These are phyloP conservation scores for Microbotryum scabiosae DNA, from an alignment of 1,284 basidiomycete species.

Conservation along the genomic window DNA sequence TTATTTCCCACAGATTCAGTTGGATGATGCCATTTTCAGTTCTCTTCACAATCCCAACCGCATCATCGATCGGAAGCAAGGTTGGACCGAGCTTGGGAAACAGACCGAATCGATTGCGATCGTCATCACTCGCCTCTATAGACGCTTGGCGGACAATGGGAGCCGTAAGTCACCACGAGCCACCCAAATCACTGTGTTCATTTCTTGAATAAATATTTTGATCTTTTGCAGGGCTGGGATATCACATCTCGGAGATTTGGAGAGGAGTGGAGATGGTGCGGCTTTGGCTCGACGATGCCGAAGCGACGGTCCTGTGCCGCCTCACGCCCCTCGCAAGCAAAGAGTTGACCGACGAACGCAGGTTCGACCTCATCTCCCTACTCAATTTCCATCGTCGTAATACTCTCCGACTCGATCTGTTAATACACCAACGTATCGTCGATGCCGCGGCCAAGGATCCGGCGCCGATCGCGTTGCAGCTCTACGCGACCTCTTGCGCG, in stretches of 20 bases:
- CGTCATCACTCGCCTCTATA: constrained; percentile 1
- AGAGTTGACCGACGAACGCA: not conserved
- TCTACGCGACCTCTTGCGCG: not conserved
- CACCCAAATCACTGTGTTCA: not conserved
- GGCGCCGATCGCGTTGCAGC: not conserved
- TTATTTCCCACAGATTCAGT: constrained; percentile 5
- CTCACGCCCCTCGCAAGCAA: not conserved
- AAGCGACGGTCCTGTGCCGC: not conserved
- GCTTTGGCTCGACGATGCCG: not conserved
- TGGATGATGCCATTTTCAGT: not conserved
- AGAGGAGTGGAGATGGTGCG: too few species aligned
- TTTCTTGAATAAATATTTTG: not conserved
- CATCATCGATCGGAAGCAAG: constrained; percentile 2
- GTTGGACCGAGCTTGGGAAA: constrained; percentile 14
- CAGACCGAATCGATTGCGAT: constrained; percentile 6
- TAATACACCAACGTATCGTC: constrained; percentile 13
- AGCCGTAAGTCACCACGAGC: not conserved
- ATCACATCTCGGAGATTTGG: not conserved
- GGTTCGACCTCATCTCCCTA: constrained; percentile 11
- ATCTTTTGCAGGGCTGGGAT: not conserved
- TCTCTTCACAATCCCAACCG: not conserved
- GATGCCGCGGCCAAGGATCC: not conserved
- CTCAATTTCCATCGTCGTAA: constrained; percentile 3
- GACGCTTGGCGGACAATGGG: not conserved
- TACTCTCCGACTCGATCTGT: constrained; percentile 13